Evolutionary conservation across 2,329 filamentous ascomycete species (phyloP).

Genomic region (Epichloe sp.): DNA sequence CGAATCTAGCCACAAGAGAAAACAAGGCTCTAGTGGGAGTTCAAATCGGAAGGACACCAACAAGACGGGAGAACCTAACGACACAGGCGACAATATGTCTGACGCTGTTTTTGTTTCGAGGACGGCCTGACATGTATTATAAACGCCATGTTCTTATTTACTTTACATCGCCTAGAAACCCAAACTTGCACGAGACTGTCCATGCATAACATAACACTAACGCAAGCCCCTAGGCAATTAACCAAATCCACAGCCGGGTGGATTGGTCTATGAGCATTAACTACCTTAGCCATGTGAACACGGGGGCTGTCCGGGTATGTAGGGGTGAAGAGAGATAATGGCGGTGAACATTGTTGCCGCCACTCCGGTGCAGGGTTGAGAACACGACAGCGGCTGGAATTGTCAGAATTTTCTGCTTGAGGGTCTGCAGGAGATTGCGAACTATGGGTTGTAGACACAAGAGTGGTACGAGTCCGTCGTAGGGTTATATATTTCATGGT

Average conservation of each 20-base stretch:
- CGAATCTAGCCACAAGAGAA: too few relatives aligned
- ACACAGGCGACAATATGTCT: not conserved
- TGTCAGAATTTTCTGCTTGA: not conserved
- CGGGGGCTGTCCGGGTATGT: not conserved
- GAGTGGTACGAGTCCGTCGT: not conserved
- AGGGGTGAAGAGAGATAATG: not conserved
- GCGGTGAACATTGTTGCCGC: not conserved
- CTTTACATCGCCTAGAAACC: not conserved
- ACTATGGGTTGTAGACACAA: not conserved
- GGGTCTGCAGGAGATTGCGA: not conserved
- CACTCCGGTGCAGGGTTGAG: not conserved
- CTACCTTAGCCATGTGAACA: not conserved
- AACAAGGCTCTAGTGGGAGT: too few relatives aligned
- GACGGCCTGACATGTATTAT: not conserved
- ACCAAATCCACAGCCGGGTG: not conserved
- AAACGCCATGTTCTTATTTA: not conserved
- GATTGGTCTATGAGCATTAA: not conserved
- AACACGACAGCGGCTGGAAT: not conserved
- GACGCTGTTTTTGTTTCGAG: not conserved
- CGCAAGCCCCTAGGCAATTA: not conserved
- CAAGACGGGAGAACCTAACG: too few relatives aligned
- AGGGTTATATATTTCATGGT: constrained; percentile 14
- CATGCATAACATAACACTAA: not conserved
- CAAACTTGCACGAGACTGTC: not conserved
- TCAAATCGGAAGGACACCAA: too few relatives aligned